These are phyloP conservation scores for Camellia japonica DNA, from an alignment of 148 eudicot genomes.

Conservation along the genomic window DNA sequence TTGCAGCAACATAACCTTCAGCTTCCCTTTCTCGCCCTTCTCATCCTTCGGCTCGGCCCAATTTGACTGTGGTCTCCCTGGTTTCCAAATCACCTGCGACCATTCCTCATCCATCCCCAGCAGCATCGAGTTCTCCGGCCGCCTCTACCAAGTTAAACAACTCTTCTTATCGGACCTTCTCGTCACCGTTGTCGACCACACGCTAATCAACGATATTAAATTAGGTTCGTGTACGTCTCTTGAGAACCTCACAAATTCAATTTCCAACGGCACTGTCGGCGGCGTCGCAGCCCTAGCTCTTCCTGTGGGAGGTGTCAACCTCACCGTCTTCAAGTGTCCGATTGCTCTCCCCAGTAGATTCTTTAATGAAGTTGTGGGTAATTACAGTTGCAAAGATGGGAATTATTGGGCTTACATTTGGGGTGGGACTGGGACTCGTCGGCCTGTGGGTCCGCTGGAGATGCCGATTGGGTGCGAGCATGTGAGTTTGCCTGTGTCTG, in stretches of 20 bases:
- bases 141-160: background rate
- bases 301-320: background rate
- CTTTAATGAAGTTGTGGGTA: background rate
- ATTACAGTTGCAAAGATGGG: background rate
- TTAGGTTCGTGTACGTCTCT: background rate
- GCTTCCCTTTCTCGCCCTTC: background rate
- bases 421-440: background rate
- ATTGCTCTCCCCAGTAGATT: background rate
- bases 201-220: background rate
- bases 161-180: background rate
- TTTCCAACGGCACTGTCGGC: background rate
- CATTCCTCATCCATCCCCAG: too few relatives aligned
- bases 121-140: background rate
- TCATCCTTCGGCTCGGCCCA: background rate
- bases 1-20: background rate
- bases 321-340: background rate
- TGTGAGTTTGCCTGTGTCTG: background rate
- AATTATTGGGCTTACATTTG: background rate
- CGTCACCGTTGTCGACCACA: background rate
- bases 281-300: background rate
- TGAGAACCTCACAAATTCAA: background rate
- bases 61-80: constrained; percentile 3
- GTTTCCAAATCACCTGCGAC: constrained; percentile 6
- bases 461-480: background rate
- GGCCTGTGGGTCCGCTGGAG: background rate